Percentiles rank a stretch among this genome's conserved stretches.
Conservation (phyloP, 257 asterid species). For the Scutellaria galericulata region DNA sequence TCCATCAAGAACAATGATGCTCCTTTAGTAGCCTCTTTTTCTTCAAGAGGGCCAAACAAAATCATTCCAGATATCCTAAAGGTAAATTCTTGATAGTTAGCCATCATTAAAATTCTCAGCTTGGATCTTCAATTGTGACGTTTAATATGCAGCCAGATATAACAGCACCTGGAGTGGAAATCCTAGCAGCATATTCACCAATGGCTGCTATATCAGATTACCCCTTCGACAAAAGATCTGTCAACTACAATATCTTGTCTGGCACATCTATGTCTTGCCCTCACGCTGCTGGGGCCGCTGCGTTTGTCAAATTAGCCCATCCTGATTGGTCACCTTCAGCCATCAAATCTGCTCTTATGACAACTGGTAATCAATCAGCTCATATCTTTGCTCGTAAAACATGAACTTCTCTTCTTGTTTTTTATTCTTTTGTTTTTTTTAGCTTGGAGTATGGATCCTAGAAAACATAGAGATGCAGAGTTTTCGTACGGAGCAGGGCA, state of each 20-base stretch:
- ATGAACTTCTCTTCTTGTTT: background rate
- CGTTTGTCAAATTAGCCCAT: conserved; percentile 35
- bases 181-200: conserved; percentile 42
- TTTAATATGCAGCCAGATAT: conserved; percentile 38
- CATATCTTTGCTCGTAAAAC: background rate
- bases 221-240: conserved; percentile 31
- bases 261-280: conserved; percentile 45
- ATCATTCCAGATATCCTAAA: conserved; percentile 34
- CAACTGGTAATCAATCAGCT: conserved; percentile 34
- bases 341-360: conserved; percentile 43
- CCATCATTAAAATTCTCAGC: background rate
- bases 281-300: conserved; percentile 45
- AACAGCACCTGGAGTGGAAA: conserved; percentile 47
- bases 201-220: conserved; percentile 21
- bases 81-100: conserved; percentile 11
- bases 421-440: background rate
- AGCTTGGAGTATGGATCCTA: conserved; percentile 43
- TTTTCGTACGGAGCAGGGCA: conserved; percentile 42
- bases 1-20: conserved; percentile 32
- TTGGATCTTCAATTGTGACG: background rate
- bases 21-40: conserved; percentile 37
- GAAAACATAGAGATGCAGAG: conserved; percentile 30
- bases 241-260: conserved; percentile 31
- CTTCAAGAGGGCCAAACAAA: conserved; percentile 37
- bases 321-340: conserved; percentile 47